Base-by-base conservation (phyloP, 129 eudicot species). In the Flaveria linearis region DNA sequence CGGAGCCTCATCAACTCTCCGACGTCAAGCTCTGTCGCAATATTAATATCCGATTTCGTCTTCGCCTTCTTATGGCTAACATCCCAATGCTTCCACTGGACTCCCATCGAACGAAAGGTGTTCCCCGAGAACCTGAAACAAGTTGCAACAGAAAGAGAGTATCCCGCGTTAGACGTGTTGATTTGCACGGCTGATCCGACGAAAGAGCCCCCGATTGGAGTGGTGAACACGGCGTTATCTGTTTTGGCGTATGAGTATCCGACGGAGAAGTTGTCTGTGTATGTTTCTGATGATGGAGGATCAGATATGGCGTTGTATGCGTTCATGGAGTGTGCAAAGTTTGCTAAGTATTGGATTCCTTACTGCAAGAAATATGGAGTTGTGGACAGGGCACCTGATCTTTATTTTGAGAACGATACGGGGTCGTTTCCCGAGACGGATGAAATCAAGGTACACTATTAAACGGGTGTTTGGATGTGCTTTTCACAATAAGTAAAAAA, bases 141-240 rank as follows among this genome's bases (percentile, higher is more conserved):
- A 8, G 73, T 56, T 8, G 66, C 26, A 17, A 9, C 14, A 15
- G 77, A 73, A 57, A 55, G 51, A 0, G 82, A 85, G 1, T 84
- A 71, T 42, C 92, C 96, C 41, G 75, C 81, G 9, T 39, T 90
- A 57, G 96, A 90, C 61, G 80, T 86, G 28, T 78, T 90, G 57
- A 85, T 90, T 68, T 88, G 93, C 80, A 90, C 96, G 15, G 96
- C 93, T 0, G 96, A 90, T 80, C 91, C 96, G 2, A 51, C 66
- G 10, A 84, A 83, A 68, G 96, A 90, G 76, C 96, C 91, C 1
- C 93, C 96, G 4, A 53, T 84, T 74, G 74, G 77, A 4, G 87
- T 82, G 20, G 89, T 84, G 9, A 82, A 85, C 85, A 88, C 96
- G 15, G 93, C 77, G 12, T 72, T 88, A 68, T 88, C 93, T 4